phyloP scores from a whole-genome alignment of 2,329 filamentous ascomycete genomes.

The Macrophomina pseudophaseolina region DNA sequence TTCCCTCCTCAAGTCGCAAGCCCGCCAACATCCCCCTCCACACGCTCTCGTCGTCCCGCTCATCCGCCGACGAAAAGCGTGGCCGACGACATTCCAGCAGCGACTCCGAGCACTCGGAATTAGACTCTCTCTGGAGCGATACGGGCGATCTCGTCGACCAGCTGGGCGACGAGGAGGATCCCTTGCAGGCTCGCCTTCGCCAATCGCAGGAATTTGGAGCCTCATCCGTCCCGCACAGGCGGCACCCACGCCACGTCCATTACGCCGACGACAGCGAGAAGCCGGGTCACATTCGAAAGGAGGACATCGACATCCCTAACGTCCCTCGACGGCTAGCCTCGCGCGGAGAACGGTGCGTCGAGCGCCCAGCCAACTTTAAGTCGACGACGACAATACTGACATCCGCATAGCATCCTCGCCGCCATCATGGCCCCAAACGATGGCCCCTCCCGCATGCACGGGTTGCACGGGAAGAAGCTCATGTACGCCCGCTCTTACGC shows the following conservation, averaged over 20 bases:
- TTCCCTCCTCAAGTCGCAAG: constrained; percentile 76
- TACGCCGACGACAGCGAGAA: constrained; percentile 60
- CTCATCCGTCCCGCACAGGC: constrained; percentile 47
- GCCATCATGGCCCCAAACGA: constrained; percentile 84
- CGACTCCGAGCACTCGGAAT: constrained; percentile 68
- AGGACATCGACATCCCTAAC: constrained; percentile 82
- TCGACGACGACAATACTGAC: neutral
- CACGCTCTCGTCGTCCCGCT: constrained; percentile 63
- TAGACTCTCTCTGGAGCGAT: constrained; percentile 74
- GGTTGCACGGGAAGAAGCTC: constrained; percentile 93
- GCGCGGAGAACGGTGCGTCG: constrained; percentile 62
- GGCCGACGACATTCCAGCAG: constrained; percentile 60
- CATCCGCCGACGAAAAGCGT: constrained; percentile 55
- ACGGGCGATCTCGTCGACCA: constrained; percentile 95
- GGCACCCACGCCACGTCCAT: constrained; percentile 69
- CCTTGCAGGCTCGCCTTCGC: constrained; percentile 72
- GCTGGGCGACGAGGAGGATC: constrained; percentile 81
- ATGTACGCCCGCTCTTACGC: constrained; percentile 64
- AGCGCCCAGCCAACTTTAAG: neutral
- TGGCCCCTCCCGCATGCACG: constrained; percentile 74
- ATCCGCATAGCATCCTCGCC: constrained; percentile 62
- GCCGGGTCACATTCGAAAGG: constrained; percentile 54
- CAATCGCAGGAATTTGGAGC: constrained; percentile 67
- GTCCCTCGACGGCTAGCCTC: constrained; percentile 68
- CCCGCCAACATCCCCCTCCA: constrained; percentile 89